phyloP scores from a whole-genome alignment of 768 basidiomycete genomes.

The Auriculariales sp. region DNA sequence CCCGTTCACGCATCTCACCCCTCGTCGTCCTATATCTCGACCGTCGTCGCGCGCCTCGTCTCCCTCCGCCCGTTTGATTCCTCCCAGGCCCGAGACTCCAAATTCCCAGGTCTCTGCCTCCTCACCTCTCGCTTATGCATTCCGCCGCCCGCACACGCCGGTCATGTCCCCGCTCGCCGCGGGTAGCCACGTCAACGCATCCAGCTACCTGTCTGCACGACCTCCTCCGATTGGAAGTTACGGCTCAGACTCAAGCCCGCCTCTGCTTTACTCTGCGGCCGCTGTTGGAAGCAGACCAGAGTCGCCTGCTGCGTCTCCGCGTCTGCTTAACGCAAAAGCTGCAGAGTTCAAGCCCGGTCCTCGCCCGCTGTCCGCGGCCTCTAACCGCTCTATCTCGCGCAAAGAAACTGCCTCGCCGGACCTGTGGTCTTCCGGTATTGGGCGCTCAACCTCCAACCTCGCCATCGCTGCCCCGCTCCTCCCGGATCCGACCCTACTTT shows the following conservation, averaged over 20 bases:
- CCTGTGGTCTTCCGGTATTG: conserved; percentile 60
- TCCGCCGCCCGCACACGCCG: conserved; percentile 70
- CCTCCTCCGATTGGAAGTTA: conserved; percentile 24
- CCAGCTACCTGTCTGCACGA: conserved; percentile 41
- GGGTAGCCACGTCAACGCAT: conserved; percentile 24
- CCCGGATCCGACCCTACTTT: conserved; percentile 41
- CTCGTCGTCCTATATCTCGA: conserved; percentile 62
- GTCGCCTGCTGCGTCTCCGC: conserved; percentile 74
- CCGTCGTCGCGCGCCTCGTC: conserved; percentile 70
- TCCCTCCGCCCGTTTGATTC: conserved; percentile 45
- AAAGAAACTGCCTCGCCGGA: conserved; percentile 82
- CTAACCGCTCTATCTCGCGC: conserved; percentile 37
- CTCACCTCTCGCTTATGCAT: conserved; percentile 61
- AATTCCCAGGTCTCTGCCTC: conserved; percentile 43
- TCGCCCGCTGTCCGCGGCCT: conserved; percentile 64
- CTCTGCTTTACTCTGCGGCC: conserved; percentile 43
- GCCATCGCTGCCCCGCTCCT: conserved; percentile 85
- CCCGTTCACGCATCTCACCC: conserved; percentile 71
- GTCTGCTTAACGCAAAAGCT: conserved; percentile 80
- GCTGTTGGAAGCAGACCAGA: conserved; percentile 71
- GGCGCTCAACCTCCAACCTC: conserved; percentile 64
- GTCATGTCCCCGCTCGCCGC: conserved; percentile 60
- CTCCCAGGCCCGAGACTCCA: conserved; percentile 61
- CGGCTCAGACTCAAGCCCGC: conserved; percentile 51
- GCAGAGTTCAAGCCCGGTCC: conserved; percentile 77